Evolutionary conservation across 352 stramenopile genomes (phyloP).

Genomic region (Globisporangium cederbergense): DNA sequence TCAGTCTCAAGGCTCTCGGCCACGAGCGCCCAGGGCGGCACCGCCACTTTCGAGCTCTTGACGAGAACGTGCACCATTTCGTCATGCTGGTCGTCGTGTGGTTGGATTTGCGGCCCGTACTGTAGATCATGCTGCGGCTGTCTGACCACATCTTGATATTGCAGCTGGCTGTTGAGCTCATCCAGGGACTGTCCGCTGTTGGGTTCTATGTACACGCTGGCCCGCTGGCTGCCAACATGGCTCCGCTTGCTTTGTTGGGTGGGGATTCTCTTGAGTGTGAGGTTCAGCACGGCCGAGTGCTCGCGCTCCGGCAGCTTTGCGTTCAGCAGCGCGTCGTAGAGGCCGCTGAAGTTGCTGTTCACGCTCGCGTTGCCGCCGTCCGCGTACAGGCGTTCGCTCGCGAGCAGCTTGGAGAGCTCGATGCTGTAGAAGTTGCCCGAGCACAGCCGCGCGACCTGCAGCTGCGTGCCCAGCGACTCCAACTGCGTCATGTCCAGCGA

Average conservation of each 20-base stretch:
- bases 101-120: background rate
- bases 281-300: constrained; percentile 18
- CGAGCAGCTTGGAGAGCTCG: constrained; percentile 33
- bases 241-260: background rate
- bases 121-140: background rate
- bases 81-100: constrained; percentile 10
- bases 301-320: constrained; percentile 26
- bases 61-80: constrained; percentile 39
- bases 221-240: background rate
- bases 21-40: constrained; percentile 69
- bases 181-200: constrained; percentile 1
- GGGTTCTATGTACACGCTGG: constrained; percentile 16
- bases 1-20: constrained; percentile 50
- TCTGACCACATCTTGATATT: background rate
- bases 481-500: constrained; percentile 48
- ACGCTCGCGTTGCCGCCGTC: constrained; percentile 37
- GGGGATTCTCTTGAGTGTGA: constrained; percentile 30
- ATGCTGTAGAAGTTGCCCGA: constrained; percentile 63
- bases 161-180: constrained; percentile 5
- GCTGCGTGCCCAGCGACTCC: constrained; percentile 32
- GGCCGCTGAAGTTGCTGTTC: constrained; percentile 25
- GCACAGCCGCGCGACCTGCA: constrained; percentile 63
- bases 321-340: constrained; percentile 55
- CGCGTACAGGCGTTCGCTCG: constrained; percentile 32
- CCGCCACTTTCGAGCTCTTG: constrained; percentile 47